Evolutionary conservation across 768 basidiomycete species (phyloP), one percentile per base, ranked within the genome.

Genomic region (Hericium coralloides): DNA sequence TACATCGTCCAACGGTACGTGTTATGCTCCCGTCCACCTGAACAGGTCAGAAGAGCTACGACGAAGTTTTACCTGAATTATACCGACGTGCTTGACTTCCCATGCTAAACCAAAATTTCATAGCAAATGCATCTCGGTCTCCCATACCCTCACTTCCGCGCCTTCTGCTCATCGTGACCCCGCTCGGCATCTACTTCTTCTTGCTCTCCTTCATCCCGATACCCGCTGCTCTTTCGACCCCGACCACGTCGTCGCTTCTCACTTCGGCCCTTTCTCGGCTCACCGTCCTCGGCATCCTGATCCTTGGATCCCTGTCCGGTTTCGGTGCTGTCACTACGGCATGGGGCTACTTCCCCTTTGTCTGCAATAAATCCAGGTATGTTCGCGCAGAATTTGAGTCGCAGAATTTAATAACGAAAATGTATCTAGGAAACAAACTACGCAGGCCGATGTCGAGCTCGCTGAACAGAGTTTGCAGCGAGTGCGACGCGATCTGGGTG

Each of bases 301-400:
- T 91, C 56, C 82, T 93, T n/a, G 91, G 91, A 5, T 66, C 84
- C 2, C 74, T 93, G 5, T 89, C 90, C 0, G 91, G 91, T 0
- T 86, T 89, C 59, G 89, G 89, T 60, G 84, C 88, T 3, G 74
- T 87, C 50, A 82, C 77, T 60, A 84, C 79, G 49, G 78, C 82
- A 0, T 88, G 87, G 86, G 70, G 69, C 5, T 82, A 77, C 63
- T 66, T 85, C 12, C 82, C 82, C 0, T 66, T 72, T 38, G 61
- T 74, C 17, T 72, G 71, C 6, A 63, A 69, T 4, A 63, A 52
- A 7, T 37, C 36, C 8, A 68, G 62, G 71, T 68, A 55, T 22
- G 64, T 61, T 54, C 39, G 37, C 20, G 25, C 41, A 52, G 17
- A 58, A 31, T 18, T 23, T 22, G 17, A 36, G 14, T 17, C 14